Evolutionary conservation across 495 filamentous ascomycete species (phyloP).

Genomic region (Bryoglossum gracile): DNA sequence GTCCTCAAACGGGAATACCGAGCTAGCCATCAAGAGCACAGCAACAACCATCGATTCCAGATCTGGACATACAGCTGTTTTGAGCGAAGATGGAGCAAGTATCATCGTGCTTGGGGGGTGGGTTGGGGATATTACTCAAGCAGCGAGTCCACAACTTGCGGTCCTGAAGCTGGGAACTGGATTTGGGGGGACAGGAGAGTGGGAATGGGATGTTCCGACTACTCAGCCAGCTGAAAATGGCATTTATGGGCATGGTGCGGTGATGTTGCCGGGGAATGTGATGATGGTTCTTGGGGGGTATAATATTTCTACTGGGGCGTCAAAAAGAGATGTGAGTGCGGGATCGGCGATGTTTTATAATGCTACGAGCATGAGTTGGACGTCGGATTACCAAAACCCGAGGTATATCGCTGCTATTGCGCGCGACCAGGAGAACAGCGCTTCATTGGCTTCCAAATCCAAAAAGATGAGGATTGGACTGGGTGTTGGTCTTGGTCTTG

Average conservation of each 20-base stretch:
- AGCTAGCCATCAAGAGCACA: conserved; percentile 22
- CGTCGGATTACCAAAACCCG: conserved; percentile 59
- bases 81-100: conserved; percentile 66
- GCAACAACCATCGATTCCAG: conserved; percentile 73
- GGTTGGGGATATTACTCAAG: conserved; percentile 69
- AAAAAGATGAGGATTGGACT: conserved; percentile 50
- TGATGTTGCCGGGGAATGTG: conserved; percentile 73
- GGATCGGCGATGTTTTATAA: conserved; percentile 65
- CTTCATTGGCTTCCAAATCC: conserved; percentile 1
- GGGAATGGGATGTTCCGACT: conserved; percentile 67
- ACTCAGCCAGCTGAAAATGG: conserved; percentile 40
- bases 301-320: conserved; percentile 43
- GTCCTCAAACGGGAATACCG: conserved; percentile 21
- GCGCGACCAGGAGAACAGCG: neutral
- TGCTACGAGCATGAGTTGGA: conserved; percentile 65
- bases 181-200: conserved; percentile 59
- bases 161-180: conserved; percentile 63
- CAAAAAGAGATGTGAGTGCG: conserved; percentile 31
- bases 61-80: conserved; percentile 78
- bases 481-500: conserved; percentile 68
- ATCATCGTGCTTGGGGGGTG: conserved; percentile 81
- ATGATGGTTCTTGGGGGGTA: conserved; percentile 89
- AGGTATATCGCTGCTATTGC: conserved; percentile 16
- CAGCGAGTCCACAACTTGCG: conserved; percentile 74
- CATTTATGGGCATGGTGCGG: conserved; percentile 79